Evolutionary conservation across 23 red algal species (phyloP).

Genomic region (Porphyridium purpureum): DNA sequence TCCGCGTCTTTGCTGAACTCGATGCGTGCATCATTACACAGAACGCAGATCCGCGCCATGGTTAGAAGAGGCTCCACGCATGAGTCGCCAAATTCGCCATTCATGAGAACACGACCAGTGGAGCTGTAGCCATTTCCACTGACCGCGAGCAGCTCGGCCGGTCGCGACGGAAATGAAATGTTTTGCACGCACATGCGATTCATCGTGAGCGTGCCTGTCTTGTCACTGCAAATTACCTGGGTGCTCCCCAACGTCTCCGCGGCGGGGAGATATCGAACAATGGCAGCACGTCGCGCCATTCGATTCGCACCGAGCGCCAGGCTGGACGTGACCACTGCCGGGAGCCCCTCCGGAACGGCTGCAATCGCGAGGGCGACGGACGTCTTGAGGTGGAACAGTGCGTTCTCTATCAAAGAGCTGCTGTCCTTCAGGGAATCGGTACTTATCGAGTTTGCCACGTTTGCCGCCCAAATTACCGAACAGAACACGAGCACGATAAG

Average conservation of each 20-base stretch:
- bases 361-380: slow-evolving; percentile 5
- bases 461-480: no score
- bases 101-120: background rate
- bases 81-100: background rate
- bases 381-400: no score
- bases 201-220: slow-evolving; percentile 87
- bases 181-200: slow-evolving; percentile 66
- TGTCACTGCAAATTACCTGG: slow-evolving; percentile 69
- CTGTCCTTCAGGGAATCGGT: no score
- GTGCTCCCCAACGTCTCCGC: slow-evolving; percentile 79
- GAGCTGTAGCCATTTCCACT: background rate
- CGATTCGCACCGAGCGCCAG: slow-evolving; percentile 43
- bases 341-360: slow-evolving; percentile 67
- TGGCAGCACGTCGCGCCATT: slow-evolving; percentile 48
- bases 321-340: slow-evolving; percentile 47
- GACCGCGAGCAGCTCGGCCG: slow-evolving; percentile 1
- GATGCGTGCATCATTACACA: slow-evolving; percentile 19
- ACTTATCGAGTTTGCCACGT: no score
- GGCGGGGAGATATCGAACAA: slow-evolving; percentile 44
- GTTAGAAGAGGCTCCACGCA: background rate
- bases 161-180: slow-evolving; percentile 1
- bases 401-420: no score
- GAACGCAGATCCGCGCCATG: background rate
- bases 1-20: slow-evolving; percentile 20
- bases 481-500: no score